Evolutionary conservation across 768 basidiomycete genomes (phyloP).

Genomic region (Coprinellus aureogranulatus): DNA sequence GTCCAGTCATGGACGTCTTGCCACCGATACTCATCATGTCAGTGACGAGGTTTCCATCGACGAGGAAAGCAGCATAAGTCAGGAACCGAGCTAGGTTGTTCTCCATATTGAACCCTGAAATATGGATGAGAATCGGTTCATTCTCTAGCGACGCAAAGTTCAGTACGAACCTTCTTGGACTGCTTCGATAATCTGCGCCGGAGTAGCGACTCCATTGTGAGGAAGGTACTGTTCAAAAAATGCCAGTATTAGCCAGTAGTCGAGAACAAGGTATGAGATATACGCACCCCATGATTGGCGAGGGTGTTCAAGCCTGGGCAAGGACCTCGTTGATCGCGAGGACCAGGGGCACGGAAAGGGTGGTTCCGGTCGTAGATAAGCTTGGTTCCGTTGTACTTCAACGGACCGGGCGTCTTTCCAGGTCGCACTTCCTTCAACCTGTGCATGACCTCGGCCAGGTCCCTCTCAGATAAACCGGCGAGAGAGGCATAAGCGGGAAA

Average conservation of each 20-base stretch:
- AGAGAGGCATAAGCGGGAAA: slow-evolving; percentile 25
- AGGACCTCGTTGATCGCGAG: slow-evolving; percentile 17
- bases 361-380: slow-evolving; percentile 13
- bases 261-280: neutral
- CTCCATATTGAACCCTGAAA: slow-evolving; percentile 17
- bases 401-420: slow-evolving; percentile 6
- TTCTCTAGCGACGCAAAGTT: too few species aligned
- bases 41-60: slow-evolving; percentile 17
- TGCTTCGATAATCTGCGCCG: slow-evolving; percentile 12
- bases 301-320: slow-evolving; percentile 22
- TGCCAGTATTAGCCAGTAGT: too few species aligned
- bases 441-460: slow-evolving; percentile 13
- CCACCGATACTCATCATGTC: slow-evolving; percentile 17
- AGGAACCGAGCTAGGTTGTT: slow-evolving; percentile 11
- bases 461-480: slow-evolving; percentile 21
- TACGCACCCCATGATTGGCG: slow-evolving; percentile 19
- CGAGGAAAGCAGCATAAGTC: slow-evolving; percentile 14
- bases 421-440: neutral
- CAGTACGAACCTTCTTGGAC: slow-evolving; percentile 14
- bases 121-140: neutral
- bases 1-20: slow-evolving; percentile 16
- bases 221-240: slow-evolving; percentile 19
- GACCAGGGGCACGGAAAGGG: slow-evolving; percentile 14
- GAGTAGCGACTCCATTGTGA: slow-evolving; percentile 12
- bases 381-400: slow-evolving; percentile 11